Evolutionary conservation across 192 early-diverging fungal genomes (phyloP), one percentile per base, ranked within the genome.

Genomic region (Coemansia sp.): DNA sequence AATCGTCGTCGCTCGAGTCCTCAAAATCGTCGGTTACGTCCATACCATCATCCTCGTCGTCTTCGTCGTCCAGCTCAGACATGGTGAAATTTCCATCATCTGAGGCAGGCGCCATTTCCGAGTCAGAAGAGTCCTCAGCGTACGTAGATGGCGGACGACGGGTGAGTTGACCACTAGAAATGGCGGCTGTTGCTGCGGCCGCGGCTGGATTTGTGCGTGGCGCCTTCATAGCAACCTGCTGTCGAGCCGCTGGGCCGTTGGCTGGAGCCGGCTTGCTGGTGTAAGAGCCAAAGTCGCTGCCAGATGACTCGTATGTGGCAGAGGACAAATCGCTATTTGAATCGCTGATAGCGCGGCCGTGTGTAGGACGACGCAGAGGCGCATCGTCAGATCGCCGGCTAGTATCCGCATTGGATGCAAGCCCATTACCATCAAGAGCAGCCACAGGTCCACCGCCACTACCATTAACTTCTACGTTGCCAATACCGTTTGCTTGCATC

Each of bases 401-500:
- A 41, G 16, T 49, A 22, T 65, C 53, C 48, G 58, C 27, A 21
- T 31, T 26, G 22, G 71, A 25, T 24, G 58, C 23, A 30, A 47
- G 58, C 28, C 64, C 68, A 22, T 56, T 73, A 58, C 44, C 44
- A 8, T 27, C 38, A 16, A 41, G 67, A 57, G 67, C 56, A 49
- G 66, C 54, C 47, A 54, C 52, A 14, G 62, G 53, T 7, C 68
- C 54, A 34, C 56, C 41, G 32, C 56, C 54, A 5, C 38, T 56
- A 18, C 68, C 65, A 51, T 67, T 76, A 48, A 54, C 61, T 52
- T 52, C 69, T 44, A 49, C 47, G 74, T 64, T 74, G 58, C 65
- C 54, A 59, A 74, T 63, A 57, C 72, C 72, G 78, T 81, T 81
- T 30, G 68, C 62, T 56, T 81, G 78, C 78, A 81, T 81, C 65